Evolutionary conservation across 371 early-diverging fungal species (phyloP), one percentile per base, ranked within the genome.

Genomic region (Rhizopus arrhizus): DNA sequence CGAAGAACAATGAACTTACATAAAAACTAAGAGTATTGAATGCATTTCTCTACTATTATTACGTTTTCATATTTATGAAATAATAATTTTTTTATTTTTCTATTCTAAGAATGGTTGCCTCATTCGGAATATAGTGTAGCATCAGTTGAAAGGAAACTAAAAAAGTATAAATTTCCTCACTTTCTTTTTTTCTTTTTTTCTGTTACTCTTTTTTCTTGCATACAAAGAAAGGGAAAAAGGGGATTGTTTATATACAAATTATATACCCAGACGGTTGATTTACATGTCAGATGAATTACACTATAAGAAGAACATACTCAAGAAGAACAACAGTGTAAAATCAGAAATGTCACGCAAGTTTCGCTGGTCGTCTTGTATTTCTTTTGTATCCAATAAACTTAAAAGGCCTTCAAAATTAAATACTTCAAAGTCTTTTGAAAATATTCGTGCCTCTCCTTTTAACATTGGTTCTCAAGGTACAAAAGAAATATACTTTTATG

Each of bases 301-400:
- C 33, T 36, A 29, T 31, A 47, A 46, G 16, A 34, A 12, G 35
- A 16, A 49, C 29, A 9, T 1, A 22, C 34, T 35, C 15, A 49
- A 16, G 13, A 55, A 56, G 38, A 65, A 51, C 28, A 11, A 15
- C 12, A 34, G 51, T 28, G 51, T 34, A 51, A 51, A 35, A 51
- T 8, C 51, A 51, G 16, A 45, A 13, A 15, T 15, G 7, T 48
- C 48, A 15, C 62, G 62, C 51, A 66, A 62, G 49, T 62, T 80
- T 56, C 64, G 68, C 64, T 68, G 68, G 68, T 59, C 68, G 56
- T 58, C 64, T 48, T 68, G 68, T 53, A 63, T 68, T 49, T 63
- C 68, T 5, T 68, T 63, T 59, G 50, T 68, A n/a, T 40, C 56
- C 16, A 65, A 48, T 48, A 48, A 66, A 49, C 29, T 62, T 34